phyloP scores from a whole-genome alignment of 2,329 filamentous ascomycete genomes.

The Fusarium odoratissimum region DNA sequence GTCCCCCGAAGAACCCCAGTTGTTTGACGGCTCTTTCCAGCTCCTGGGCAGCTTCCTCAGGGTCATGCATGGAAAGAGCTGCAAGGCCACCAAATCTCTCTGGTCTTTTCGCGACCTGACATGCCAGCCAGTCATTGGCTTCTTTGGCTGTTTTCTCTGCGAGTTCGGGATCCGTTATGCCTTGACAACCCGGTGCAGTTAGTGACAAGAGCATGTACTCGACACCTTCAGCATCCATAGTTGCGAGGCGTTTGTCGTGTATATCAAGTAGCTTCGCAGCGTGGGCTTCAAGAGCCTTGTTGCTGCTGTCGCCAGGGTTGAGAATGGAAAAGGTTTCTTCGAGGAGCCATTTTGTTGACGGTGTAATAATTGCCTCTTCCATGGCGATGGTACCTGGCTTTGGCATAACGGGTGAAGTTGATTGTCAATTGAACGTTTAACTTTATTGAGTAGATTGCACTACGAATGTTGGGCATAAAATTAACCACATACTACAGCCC shows the following conservation, averaged over 20 bases:
- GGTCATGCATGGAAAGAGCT: slow-evolving; percentile 16
- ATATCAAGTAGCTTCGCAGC: slow-evolving; percentile 5
- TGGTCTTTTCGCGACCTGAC: not conserved
- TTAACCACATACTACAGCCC: not conserved
- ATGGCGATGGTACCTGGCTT: not conserved
- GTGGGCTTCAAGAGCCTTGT: not conserved
- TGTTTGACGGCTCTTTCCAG: slow-evolving; percentile 1
- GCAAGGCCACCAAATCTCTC: slow-evolving; percentile 3
- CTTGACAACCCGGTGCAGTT: slow-evolving; percentile 19
- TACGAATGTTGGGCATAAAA: too few species aligned
- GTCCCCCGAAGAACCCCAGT: not conserved
- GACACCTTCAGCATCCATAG: slow-evolving; percentile 13
- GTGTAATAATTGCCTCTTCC: rapidly evolving
- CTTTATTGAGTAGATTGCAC: rapidly evolving
- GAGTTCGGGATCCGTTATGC: not conserved
- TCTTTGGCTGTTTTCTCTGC: not conserved
- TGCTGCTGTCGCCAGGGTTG: not conserved
- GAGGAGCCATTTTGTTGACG: not conserved
- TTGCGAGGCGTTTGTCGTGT: slow-evolving; percentile 1
- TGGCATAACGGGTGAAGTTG: rapidly evolving
- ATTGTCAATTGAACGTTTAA: rapidly evolving
- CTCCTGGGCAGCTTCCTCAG: not conserved
- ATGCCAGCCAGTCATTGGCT: slow-evolving; percentile 8
- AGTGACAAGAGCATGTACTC: slow-evolving; percentile 26
- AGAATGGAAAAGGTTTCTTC: not conserved